These are phyloP conservation scores for Mimosa bimucronata DNA, from an alignment of 306 rosid species.

Conservation along the genomic window DNA sequence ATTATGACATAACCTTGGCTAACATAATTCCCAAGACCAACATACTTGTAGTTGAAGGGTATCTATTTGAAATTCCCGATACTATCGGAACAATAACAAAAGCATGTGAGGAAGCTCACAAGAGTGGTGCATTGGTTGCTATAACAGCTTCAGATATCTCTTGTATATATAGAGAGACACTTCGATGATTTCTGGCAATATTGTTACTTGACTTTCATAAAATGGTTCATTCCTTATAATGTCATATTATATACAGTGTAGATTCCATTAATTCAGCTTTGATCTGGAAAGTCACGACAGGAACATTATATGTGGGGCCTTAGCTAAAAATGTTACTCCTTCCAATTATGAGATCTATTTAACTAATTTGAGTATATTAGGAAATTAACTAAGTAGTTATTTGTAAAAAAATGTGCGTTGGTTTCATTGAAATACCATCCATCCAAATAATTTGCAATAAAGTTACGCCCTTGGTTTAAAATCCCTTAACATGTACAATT, in stretches of 20 bases:
- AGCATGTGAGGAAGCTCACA: conserved; percentile 83
- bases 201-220: neutral
- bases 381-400: too few relatives aligned
- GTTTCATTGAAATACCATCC: too few relatives aligned
- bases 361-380: too few relatives aligned
- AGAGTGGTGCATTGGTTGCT: conserved; percentile 81
- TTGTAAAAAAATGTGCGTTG: too few relatives aligned
- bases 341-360: too few relatives aligned
- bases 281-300: neutral
- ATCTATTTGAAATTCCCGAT: conserved; percentile 87
- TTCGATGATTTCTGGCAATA: conserved; percentile 81
- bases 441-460: too few relatives aligned
- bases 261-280: conserved; percentile 7
- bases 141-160: conserved; percentile 93
- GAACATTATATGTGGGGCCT: neutral
- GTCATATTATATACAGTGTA: conserved; percentile 13
- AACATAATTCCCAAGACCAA: conserved; percentile 69
- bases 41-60: conserved; percentile 91
- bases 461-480: too few relatives aligned
- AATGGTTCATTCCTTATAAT: conserved; percentile 12
- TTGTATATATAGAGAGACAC: conserved; percentile 91
- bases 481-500: too few relatives aligned
- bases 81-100: conserved; percentile 69
- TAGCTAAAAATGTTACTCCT: neutral
- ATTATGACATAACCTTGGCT: conserved; percentile 69